These are phyloP conservation scores for Kitagawia praeruptora DNA, from an alignment of 129 eudicot genomes.

Conservation along the genomic window DNA sequence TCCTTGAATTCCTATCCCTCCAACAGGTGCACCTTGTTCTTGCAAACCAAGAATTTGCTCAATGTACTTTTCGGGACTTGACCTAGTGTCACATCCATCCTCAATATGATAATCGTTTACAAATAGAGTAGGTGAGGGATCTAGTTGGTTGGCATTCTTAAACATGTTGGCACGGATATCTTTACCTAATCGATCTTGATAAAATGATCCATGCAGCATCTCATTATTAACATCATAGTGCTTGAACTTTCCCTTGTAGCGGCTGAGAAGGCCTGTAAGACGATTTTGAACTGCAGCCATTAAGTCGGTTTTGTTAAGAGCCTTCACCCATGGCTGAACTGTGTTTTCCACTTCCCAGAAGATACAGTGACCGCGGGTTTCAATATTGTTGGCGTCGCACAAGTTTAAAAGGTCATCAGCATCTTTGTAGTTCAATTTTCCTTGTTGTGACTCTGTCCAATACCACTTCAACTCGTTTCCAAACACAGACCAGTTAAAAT, in stretches of 20 bases:
- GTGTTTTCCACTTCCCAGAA: slow-evolving; percentile 85
- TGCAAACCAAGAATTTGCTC: slow-evolving; percentile 56
- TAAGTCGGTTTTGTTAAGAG: slow-evolving; percentile 46
- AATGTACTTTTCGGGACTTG: slow-evolving; percentile 70
- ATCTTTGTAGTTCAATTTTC: slow-evolving; percentile 70
- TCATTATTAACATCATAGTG: slow-evolving; percentile 94
- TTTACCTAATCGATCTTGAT: slow-evolving; percentile 56
- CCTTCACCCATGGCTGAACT: slow-evolving; percentile 65
- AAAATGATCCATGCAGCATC: slow-evolving; percentile 87
- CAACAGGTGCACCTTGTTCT: slow-evolving; percentile 78
- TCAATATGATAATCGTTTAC: slow-evolving; percentile 85
- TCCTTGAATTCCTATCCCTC: slow-evolving; percentile 90
- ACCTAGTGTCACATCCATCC: slow-evolving; percentile 66
- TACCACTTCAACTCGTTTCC: slow-evolving; percentile 94
- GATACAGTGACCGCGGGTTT: slow-evolving; percentile 82
- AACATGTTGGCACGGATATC: slow-evolving; percentile 67
- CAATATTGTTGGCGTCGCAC: slow-evolving; percentile 52
- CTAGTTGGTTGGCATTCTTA: slow-evolving; percentile 60
- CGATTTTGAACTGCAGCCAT: slow-evolving; percentile 61
- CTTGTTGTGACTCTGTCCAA: slow-evolving; percentile 84
- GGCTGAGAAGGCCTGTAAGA: slow-evolving; percentile 57
- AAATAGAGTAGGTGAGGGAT: slow-evolving; percentile 61
- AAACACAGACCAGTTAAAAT: slow-evolving; percentile 91
- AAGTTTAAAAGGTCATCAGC: slow-evolving; percentile 65
- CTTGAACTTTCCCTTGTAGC: slow-evolving; percentile 76